These are phyloP conservation scores for Xerocomus spinulosus DNA, from an alignment of 768 basidiomycete genomes.

Conservation along the genomic window DNA sequence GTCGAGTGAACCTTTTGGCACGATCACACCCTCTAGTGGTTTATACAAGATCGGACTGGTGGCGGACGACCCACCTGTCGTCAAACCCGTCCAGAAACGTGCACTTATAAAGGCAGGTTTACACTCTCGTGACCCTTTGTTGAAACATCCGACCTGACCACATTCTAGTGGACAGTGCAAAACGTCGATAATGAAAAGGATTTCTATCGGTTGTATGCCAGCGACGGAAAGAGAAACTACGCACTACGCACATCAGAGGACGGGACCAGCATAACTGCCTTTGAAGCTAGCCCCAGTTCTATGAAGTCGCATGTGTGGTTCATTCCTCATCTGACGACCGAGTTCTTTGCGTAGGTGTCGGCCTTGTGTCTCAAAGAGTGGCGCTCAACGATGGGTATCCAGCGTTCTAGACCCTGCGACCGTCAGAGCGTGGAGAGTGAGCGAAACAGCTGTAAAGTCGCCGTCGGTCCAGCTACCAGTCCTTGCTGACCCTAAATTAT, in stretches of 20 bases:
- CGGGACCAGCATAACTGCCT: conserved; percentile 1
- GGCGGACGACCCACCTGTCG: neutral
- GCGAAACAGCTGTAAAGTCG: neutral
- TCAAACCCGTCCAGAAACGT: neutral
- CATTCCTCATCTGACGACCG: neutral
- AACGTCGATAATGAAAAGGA: neutral
- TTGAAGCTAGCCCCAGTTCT: neutral
- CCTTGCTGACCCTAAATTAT: neutral
- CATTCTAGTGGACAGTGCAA: conserved; percentile 5
- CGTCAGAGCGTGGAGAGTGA: neutral
- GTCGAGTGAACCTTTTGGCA: neutral
- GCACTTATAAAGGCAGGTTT: neutral
- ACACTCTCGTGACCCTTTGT: neutral
- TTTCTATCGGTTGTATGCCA: conserved; percentile 2
- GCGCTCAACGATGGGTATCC: neutral
- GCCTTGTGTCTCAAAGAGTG: neutral
- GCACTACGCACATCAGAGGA: conserved; percentile 1
- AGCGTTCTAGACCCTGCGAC: neutral
- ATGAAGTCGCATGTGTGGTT: conserved; percentile 4
- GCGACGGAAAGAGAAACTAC: neutral
- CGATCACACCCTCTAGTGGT: neutral
- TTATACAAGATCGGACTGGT: neutral
- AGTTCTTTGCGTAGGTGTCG: neutral
- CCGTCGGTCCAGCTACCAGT: neutral
- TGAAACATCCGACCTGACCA: too few species aligned